A percentile compares a stretch with the other conserved stretches of the same genome.
These are phyloP conservation scores for Yamadazyma epiphylla DNA, from an alignment of 1,139 yeast genomes.

Conservation along the genomic window DNA sequence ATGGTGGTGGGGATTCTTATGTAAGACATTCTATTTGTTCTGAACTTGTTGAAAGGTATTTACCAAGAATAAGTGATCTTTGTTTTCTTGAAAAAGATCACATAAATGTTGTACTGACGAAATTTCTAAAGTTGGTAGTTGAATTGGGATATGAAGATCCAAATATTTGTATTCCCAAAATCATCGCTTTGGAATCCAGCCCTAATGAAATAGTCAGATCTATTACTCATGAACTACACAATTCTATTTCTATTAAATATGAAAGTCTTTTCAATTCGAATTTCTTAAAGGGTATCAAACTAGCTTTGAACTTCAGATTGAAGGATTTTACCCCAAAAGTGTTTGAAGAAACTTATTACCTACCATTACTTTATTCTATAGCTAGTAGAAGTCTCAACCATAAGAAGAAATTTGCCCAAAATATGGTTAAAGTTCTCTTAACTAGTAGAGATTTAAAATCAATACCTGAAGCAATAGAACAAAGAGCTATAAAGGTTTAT, in stretches of 20 bases:
- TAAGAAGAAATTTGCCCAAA: conserved; percentile 40
- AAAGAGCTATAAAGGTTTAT: conserved; percentile 30
- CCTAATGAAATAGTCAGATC: conserved; percentile 36
- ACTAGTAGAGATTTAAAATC: conserved; percentile 15
- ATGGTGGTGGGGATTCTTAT: conserved; percentile 44
- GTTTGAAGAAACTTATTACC: conserved; percentile 16
- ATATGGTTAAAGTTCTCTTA: conserved; percentile 25
- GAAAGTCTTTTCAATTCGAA: conserved; percentile 68
- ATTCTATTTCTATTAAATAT: conserved; percentile 56
- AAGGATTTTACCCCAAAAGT: conserved; percentile 19
- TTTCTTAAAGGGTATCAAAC: conserved; percentile 59
- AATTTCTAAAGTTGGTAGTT: conserved; percentile 52
- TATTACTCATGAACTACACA: conserved; percentile 52
- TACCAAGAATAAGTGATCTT: conserved; percentile 42
- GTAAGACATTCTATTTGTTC: conserved; percentile 71
- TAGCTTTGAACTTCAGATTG: conserved; percentile 47
- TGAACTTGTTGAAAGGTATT: conserved; percentile 63
- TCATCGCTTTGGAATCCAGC: conserved; percentile 67
- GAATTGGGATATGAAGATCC: conserved; percentile 75
- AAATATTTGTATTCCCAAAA: conserved; percentile 59
- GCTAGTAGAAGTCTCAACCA: conserved; percentile 41
- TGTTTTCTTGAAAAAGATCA: conserved; percentile 44
- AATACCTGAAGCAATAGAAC: conserved; percentile 13
- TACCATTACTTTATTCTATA: conserved; percentile 35
- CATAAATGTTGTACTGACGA: conserved; percentile 46